A percentile compares a stretch with the other conserved stretches of the same genome.
Conservation (phyloP, 257 asterid genomes). For the Pogostemon cablin region DNA sequence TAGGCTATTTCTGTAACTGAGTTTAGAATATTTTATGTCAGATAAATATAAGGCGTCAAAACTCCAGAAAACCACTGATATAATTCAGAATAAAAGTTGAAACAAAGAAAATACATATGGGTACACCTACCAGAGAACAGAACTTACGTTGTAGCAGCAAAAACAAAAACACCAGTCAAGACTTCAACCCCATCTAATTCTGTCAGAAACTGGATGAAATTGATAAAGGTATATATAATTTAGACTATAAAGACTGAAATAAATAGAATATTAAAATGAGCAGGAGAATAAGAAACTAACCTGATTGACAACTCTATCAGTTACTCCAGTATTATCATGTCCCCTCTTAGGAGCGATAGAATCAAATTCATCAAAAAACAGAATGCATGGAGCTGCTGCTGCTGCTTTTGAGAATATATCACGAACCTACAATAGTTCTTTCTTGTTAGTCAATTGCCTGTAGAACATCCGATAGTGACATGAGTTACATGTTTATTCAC, state of each 20-base stretch:
- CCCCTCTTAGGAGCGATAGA: slow-evolving; percentile 99
- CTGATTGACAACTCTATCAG: slow-evolving; percentile 97
- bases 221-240: slow-evolving; percentile 33
- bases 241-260: slow-evolving; percentile 26
- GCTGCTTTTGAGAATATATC: slow-evolving; percentile 97
- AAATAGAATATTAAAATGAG: slow-evolving; percentile 1
- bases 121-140: neutral
- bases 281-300: slow-evolving; percentile 39
- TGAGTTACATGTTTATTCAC: neutral
- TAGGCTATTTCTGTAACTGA: neutral
- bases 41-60: neutral
- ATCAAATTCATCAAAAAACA: slow-evolving; percentile 97
- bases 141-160: slow-evolving; percentile 90
- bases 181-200: slow-evolving; percentile 99
- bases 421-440: slow-evolving; percentile 60
- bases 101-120: no score
- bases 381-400: slow-evolving; percentile 95
- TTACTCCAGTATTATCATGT: slow-evolving; percentile 96
- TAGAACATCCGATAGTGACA: slow-evolving; percentile 1
- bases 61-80: neutral
- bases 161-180: slow-evolving; percentile 95
- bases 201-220: slow-evolving; percentile 71
- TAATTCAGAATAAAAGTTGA: no score
- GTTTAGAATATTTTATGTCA: neutral
- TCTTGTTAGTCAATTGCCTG: slow-evolving; percentile 31